Percentiles rank a stretch among this genome's conserved stretches.
These are phyloP conservation scores for Rhizopus sp. DNA, from an alignment of 371 early-diverging fungal genomes.

Conservation along the genomic window DNA sequence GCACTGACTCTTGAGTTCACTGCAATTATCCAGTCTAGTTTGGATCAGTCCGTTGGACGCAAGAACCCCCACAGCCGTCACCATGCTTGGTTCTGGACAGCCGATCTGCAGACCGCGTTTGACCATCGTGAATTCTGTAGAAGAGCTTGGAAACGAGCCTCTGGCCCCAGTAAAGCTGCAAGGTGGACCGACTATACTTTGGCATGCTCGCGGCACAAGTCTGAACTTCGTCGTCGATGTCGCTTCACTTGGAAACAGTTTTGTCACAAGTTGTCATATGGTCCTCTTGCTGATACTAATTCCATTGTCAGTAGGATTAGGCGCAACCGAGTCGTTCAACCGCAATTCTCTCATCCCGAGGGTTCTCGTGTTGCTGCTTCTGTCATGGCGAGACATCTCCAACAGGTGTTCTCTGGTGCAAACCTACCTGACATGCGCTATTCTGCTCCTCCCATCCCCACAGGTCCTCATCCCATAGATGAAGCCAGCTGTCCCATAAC, in stretches of 20 bases:
- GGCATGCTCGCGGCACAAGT: not conserved
- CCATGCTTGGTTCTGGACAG: slow-evolving; percentile 3
- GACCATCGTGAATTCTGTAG: not conserved
- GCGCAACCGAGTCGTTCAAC: not conserved
- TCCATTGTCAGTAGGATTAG: slow-evolving; percentile 8
- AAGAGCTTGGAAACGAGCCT: not conserved
- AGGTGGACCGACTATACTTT: no score
- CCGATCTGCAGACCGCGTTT: not conserved
- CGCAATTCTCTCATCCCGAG: slow-evolving; percentile 10
- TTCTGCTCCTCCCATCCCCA: not conserved
- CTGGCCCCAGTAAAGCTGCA: not conserved
- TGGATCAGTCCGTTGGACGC: not conserved
- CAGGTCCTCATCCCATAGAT: not conserved
- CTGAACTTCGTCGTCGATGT: not conserved
- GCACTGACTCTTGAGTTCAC: not conserved
- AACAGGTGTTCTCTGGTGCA: slow-evolving; percentile 7
- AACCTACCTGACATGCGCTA: not conserved
- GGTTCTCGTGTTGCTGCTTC: slow-evolving; percentile 16
- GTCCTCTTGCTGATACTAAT: slow-evolving; percentile 2
- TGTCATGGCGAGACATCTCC: slow-evolving; percentile 11
- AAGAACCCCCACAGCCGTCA: not conserved
- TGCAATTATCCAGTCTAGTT: not conserved
- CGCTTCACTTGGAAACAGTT: slow-evolving; percentile 11
- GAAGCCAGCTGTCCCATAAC: not conserved
- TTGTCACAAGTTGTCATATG: slow-evolving; percentile 6